Evolutionary conservation across 2,329 filamentous ascomycete species (phyloP), one percentile per base, ranked within the genome.

Genomic region (Herpotrichia juniperi): DNA sequence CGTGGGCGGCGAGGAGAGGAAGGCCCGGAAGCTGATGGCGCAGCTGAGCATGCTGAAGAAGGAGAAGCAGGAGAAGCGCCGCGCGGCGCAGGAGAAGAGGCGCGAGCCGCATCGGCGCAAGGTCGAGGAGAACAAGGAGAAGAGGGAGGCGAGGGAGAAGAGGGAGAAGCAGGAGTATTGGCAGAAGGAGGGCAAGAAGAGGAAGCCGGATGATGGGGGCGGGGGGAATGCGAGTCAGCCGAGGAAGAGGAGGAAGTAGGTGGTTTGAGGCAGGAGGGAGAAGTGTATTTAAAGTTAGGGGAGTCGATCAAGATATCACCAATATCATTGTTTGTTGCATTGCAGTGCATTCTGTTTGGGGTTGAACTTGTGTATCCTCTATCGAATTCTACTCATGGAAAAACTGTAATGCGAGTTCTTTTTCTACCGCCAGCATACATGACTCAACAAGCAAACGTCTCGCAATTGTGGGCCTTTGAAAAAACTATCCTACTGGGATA

Each of bases 141-240:
- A 92, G 85, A 90, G 91, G 77, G 84, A 83, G 51, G 90, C 87
- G 54, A 81, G 93, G 46, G 93, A 97, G 81, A 96, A 93, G 85
- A 86, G 86, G 65, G 93, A 99, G 79, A 89, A 87, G 71, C 89
- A 96, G 73, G 93, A 96, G 64, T 99, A 87, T 71, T 99, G 94
- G 94, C 82, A 86, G 65, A 87, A 87, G 66, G 96, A 99, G 77
- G 94, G 94, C 9, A 90, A 88, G 79, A 91, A 90, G 79, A 80
- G 88, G 62, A 86, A 83, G 73, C 80, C 80, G 28, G 77, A 80
- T 59, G 79, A 77, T 17, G 80, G 79, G 46, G 81, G 78, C 17
- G 82, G 75, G 52, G 83, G 80, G 25, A n/a, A n/a, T n/a, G 75
- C 67, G 40, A 78, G 76, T 24, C 37, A 40, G 12, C 37, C 37